Base-by-base conservation (phyloP, 257 asterid species). In the Plantago elongata region DNA sequence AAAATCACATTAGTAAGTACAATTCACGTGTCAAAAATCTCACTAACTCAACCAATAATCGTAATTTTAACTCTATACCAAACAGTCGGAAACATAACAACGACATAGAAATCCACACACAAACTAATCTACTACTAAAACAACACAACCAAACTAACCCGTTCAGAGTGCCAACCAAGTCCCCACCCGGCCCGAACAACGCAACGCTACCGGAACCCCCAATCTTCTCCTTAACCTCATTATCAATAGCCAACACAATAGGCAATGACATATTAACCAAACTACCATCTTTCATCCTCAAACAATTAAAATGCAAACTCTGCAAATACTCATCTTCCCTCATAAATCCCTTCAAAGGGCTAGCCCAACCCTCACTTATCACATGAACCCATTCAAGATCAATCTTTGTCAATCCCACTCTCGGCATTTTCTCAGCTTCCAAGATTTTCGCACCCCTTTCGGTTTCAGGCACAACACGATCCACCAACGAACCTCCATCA, bases 361-460 rank as follows among this genome's bases (percentile, higher is more conserved):
- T 86, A 0, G 95, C 94, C 95, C 97, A 86, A 13, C 97, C 97
- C 80, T 89, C 95, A 44, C 94, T 76, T n/a, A 86, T 67, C 72
- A 89, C 95, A 54, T 89, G 97, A 64, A 86, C 94, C 97, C 97
- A 89, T 71, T 89, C 86, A 45, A 84, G 77, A 79, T 89, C 97
- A 64, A 86, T 89, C 69, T 64, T 79, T 37, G 89, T 76, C 57
- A 89, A 63, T 61, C 70, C 72, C 75, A 89, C 77, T 62, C 71
- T 84, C 3, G 83, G 82, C 82, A 89, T 71, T 51, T 72, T 58
- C 60, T 76, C 79, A 17, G 93, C 90, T 68, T 78, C 95, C 9
- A 62, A 55, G 56, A 79, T 37, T 69, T 68, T 78, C 6, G 58
- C 62, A 37, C 55, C 79, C 77, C 83, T 73, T 46, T 74, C 57